Conservation (phyloP, 805 yeast genomes). For the Myxozyma neglecta region DNA sequence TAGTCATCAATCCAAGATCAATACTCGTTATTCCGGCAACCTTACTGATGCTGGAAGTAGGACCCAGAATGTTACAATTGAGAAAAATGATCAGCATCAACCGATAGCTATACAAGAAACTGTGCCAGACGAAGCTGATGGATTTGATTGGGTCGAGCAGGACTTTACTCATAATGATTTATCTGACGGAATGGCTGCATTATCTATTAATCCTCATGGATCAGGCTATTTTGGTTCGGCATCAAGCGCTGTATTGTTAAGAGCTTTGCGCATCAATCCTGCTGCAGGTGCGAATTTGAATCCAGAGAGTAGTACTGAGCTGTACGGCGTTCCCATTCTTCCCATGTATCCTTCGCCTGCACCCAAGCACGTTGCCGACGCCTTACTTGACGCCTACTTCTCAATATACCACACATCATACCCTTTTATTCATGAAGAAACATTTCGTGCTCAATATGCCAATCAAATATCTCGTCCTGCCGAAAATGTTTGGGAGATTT, state of each 20-base stretch:
- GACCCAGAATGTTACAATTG: not conserved
- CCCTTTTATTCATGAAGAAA: constrained; percentile 59
- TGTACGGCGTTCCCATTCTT: constrained; percentile 21
- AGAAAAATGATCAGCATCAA: constrained; percentile 8
- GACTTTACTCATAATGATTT: constrained; percentile 40
- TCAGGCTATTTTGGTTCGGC: constrained; percentile 68
- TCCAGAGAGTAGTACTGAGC: constrained; percentile 14
- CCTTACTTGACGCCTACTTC: constrained; percentile 54
- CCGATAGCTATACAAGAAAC: constrained; percentile 36
- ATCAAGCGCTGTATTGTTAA: constrained; percentile 56
- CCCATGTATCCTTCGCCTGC: constrained; percentile 26
- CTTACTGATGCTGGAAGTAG: not conserved
- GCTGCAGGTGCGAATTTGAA: constrained; percentile 35
- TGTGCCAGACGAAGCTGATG: constrained; percentile 50
- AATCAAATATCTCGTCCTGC: constrained; percentile 46
- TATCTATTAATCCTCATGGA: constrained; percentile 51
- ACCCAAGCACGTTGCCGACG: constrained; percentile 36
- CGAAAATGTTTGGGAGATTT: constrained; percentile 52
- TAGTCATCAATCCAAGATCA: not conserved
- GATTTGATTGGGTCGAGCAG: constrained; percentile 63
- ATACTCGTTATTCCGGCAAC: not conserved
- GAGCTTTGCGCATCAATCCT: constrained; percentile 46
- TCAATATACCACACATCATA: constrained; percentile 59
- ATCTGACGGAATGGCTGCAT: constrained; percentile 66
- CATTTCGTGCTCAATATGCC: constrained; percentile 51